Base-by-base conservation (phyloP, 768 basidiomycete species). In the Fomitopsis pulvina region DNA sequence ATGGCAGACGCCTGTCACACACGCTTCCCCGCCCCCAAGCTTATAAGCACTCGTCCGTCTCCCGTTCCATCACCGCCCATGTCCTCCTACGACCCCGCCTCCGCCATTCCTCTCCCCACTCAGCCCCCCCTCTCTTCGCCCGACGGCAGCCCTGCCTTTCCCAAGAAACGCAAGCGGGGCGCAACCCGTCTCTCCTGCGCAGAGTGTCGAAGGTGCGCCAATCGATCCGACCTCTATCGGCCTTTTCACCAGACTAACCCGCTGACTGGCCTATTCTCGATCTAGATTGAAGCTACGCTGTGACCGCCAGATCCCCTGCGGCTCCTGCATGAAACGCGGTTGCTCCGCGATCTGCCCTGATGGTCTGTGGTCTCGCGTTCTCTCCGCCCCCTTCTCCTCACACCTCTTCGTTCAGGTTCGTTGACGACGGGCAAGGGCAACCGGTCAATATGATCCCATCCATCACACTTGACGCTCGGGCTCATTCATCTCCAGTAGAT, bases 271-370 rank as follows among this genome's bases (percentile, higher is more conserved):
- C 45, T 25, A 2, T 20, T 27, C 48, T 40, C 12, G 45, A 4
- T 39, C 27, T 50, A 84, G 84, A 55, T 66, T 86, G 32, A 86
- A 86, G 64, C 66, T 85, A 52, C 74, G 81, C 18, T 91, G 87
- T 65, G 87, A 90, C 71, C 77, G 87, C 58, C 74, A 74, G 25
- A 73, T 88, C 57, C 87, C 87, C 9, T 90, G 87, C 59, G 77
- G 83, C 55, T 87, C 85, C 1, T 90, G 87, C 58, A 78, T 88
- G 20, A 91, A 90, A 66, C 76, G 85, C 54, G 85, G 85, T 11
- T 87, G 85, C 59, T 83, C 81, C 44, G 82, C 86, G 49, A 89
- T 91, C 54, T 91, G 87, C 64, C 87, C 87, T 44, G 87, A 90
- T 75, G 76, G 81, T 80, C 53, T 53, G 68, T 52, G 38, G 49